A percentile compares a stretch with the other conserved stretches of the same genome.
These are phyloP conservation scores for Neurospora sp. DNA, from an alignment of 495 filamentous ascomycete species.

Conservation along the genomic window DNA sequence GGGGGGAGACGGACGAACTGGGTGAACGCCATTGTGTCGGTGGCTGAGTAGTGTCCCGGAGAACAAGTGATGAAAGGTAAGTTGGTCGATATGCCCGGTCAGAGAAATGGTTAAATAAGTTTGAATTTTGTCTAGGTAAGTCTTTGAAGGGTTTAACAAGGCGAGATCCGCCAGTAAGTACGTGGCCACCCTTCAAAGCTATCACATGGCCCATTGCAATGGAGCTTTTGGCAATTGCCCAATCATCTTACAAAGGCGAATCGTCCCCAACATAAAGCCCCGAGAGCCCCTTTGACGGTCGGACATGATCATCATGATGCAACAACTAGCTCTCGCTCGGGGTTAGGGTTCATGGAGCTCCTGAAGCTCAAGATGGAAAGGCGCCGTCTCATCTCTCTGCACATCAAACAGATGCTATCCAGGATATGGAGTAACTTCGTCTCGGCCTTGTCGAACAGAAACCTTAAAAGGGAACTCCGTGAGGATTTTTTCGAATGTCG, in stretches of 20 bases:
- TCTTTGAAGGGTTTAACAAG: not conserved
- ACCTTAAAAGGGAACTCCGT: not conserved
- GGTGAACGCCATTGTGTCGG: conserved; percentile 25
- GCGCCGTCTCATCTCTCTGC: not conserved
- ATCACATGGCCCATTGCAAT: not conserved
- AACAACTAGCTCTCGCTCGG: not conserved
- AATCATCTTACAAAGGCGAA: not conserved
- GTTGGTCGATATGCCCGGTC: not conserved
- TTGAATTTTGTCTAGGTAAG: not conserved
- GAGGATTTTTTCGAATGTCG: not conserved
- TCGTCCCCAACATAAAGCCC: not conserved
- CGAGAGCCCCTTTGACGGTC: not conserved
- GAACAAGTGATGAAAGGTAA: not conserved
- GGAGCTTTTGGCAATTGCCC: not conserved
- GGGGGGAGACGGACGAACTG: conserved; percentile 13
- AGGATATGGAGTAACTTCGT: not conserved
- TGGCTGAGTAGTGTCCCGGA: conserved; percentile 5
- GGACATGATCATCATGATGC: not conserved
- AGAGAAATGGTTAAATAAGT: not conserved
- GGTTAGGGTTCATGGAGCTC: not conserved
- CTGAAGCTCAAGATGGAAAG: not conserved
- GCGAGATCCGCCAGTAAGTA: not conserved
- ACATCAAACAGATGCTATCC: not conserved
- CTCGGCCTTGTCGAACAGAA: not conserved
- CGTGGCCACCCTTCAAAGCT: not conserved